A percentile compares a stretch with the other conserved stretches of the same genome.
These are phyloP conservation scores for Phytophthora multivora DNA, from an alignment of 352 stramenopile species.

Conservation along the genomic window DNA sequence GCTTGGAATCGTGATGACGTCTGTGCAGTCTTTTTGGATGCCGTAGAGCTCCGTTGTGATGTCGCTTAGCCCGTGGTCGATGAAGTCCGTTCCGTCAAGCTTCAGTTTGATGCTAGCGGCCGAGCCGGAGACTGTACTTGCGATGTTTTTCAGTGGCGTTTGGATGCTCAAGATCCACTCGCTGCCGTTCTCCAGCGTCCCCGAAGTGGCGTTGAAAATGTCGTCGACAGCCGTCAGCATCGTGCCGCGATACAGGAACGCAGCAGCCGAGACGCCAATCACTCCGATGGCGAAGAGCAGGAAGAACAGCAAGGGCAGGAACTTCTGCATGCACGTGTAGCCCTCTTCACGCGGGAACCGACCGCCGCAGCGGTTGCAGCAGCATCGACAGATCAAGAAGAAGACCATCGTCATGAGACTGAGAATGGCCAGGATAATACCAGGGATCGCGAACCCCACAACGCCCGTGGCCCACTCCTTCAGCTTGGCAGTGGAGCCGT, in stretches of 20 bases:
- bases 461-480: constrained; percentile 60
- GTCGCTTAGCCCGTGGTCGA: constrained; percentile 40
- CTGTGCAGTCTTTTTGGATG: constrained; percentile 35
- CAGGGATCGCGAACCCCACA: constrained; percentile 57
- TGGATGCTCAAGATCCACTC: constrained; percentile 50
- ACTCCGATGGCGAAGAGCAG: constrained; percentile 62
- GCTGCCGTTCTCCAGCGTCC: constrained; percentile 44
- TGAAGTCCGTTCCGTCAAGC: constrained; percentile 48
- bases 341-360: constrained; percentile 58
- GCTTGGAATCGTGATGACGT: constrained; percentile 29
- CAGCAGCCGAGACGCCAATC: constrained; percentile 46
- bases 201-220: constrained; percentile 44
- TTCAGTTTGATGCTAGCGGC: constrained; percentile 33
- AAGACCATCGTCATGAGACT: constrained; percentile 74
- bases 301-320: constrained; percentile 67
- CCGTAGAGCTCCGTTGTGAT: constrained; percentile 36
- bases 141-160: constrained; percentile 47
- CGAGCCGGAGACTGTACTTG: constrained; percentile 43
- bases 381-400: constrained; percentile 77
- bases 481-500: constrained; percentile 33
- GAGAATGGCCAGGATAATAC: constrained; percentile 58
- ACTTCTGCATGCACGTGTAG: constrained; percentile 76
- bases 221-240: constrained; percentile 48
- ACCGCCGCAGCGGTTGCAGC: constrained; percentile 74
- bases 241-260: constrained; percentile 63